Conservation (phyloP, 2,329 filamentous ascomycete genomes). For the Pseudocercospora pini-densiflorae region DNA sequence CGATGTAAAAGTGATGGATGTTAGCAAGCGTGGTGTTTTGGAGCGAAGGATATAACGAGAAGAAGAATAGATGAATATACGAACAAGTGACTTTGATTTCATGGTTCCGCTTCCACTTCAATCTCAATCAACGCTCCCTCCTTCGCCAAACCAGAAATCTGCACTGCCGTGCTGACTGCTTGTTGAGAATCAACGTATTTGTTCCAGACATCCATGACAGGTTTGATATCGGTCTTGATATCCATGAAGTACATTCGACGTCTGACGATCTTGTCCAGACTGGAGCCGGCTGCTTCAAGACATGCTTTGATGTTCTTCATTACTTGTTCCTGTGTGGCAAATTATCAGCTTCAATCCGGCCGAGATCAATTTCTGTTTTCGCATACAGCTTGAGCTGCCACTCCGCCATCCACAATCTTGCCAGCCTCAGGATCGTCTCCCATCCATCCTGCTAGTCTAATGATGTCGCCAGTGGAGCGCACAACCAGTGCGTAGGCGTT, state of each 20-base stretch:
- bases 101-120: slow-evolving; percentile 27
- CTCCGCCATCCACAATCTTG: slow-evolving; percentile 27
- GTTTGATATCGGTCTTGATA: slow-evolving; percentile 25
- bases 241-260: slow-evolving; percentile 28
- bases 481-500: slow-evolving; percentile 13
- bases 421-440: slow-evolving; percentile 30
- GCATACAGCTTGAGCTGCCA: slow-evolving; percentile 1
- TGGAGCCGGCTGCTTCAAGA: slow-evolving; percentile 23
- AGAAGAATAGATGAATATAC: not conserved
- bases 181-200: too few relatives aligned
- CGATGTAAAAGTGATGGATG: not conserved
- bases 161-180: too few relatives aligned
- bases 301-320: slow-evolving; percentile 27
- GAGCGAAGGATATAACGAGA: not conserved
- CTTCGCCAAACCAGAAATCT: slow-evolving; percentile 9
- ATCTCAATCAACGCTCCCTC: slow-evolving; percentile 29
- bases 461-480: slow-evolving; percentile 5
- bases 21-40: not conserved
- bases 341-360: not conserved
- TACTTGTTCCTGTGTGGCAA: slow-evolving; percentile 18
- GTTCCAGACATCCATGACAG: slow-evolving; percentile 14
- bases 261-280: slow-evolving; percentile 23
- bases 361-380: slow-evolving; percentile 39
- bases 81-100: not conserved
- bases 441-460: slow-evolving; percentile 30